A percentile compares a stretch with the other conserved stretches of the same genome.
Evolutionary conservation across 2,329 filamentous ascomycete genomes (phyloP).

Genomic region (Penicillium verrucosum): DNA sequence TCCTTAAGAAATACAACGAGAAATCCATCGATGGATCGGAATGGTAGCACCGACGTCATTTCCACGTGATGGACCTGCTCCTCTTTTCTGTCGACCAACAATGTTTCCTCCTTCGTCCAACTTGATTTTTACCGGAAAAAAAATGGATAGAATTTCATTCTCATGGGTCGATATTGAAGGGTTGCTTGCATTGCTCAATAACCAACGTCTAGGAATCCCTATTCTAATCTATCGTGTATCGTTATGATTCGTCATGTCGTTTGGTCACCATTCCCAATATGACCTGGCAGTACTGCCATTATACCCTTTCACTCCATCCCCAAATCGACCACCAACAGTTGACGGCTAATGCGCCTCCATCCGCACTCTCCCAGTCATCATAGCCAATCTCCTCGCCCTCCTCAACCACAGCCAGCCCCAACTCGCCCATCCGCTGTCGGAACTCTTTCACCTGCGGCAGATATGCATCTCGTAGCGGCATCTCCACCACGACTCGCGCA

Average conservation of each 20-base stretch:
- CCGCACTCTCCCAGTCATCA: constrained; percentile 47
- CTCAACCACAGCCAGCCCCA: constrained; percentile 53
- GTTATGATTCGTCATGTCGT: constrained; percentile 33
- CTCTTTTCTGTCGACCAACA: constrained; percentile 1
- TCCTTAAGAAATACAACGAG: neutral
- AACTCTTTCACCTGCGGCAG: constrained; percentile 62
- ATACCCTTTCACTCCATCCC: constrained; percentile 42
- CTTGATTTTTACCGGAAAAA: neutral
- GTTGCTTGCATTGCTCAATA: constrained; percentile 2
- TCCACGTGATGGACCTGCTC: constrained; percentile 12
- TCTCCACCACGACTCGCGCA: constrained; percentile 72
- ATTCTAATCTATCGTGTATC: constrained; percentile 30
- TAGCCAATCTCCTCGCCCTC: constrained; percentile 47
- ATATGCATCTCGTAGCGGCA: constrained; percentile 72
- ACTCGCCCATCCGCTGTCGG: constrained; percentile 55
- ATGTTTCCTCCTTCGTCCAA: neutral
- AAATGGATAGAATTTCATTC: neutral
- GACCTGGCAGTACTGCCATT: neutral
- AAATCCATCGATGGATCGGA: neutral
- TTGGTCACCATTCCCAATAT: neutral
- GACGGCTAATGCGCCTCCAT: constrained; percentile 43
- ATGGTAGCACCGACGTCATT: constrained; percentile 18
- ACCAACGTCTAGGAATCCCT: constrained; percentile 11
- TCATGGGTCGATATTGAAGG: neutral
- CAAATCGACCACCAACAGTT: constrained; percentile 50